These are phyloP conservation scores for Myxozyma geophila DNA, from an alignment of 805 yeast species.

Conservation along the genomic window DNA sequence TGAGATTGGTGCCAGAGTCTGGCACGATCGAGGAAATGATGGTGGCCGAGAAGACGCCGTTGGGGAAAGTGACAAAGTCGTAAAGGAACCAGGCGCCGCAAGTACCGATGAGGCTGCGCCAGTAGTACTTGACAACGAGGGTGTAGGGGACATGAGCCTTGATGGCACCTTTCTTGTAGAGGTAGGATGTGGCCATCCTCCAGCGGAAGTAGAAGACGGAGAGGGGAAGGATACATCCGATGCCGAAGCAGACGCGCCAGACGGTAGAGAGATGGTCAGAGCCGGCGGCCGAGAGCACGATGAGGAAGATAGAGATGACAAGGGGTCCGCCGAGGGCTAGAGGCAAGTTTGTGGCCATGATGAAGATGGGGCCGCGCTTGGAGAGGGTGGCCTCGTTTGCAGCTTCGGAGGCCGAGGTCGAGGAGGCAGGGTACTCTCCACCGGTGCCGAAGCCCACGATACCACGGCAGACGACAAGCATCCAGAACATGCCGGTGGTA, in stretches of 20 bases:
- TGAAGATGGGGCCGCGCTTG: slow-evolving; percentile 65
- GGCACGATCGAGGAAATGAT: slow-evolving; percentile 61
- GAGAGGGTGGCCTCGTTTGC: slow-evolving; percentile 66
- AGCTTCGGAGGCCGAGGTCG: slow-evolving; percentile 72
- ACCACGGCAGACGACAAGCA: slow-evolving; percentile 74
- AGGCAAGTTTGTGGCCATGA: slow-evolving; percentile 73
- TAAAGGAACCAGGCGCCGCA: slow-evolving; percentile 79
- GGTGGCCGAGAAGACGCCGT: slow-evolving; percentile 68
- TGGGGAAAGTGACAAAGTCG: slow-evolving; percentile 81
- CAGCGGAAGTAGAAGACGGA: slow-evolving; percentile 72
- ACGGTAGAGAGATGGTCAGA: slow-evolving; percentile 49
- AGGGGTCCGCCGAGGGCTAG: slow-evolving; percentile 80
- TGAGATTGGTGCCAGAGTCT: slow-evolving; percentile 49
- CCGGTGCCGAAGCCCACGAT: slow-evolving; percentile 79
- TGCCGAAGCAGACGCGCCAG: slow-evolving; percentile 70
- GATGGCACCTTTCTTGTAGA: slow-evolving; percentile 69
- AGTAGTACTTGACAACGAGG: slow-evolving; percentile 66
- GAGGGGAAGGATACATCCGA: slow-evolving; percentile 71
- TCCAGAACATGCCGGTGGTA: slow-evolving; percentile 70
- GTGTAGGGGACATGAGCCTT: slow-evolving; percentile 60
- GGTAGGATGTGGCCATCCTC: slow-evolving; percentile 68
- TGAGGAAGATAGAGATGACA: slow-evolving; percentile 66
- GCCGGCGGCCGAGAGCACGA: slow-evolving; percentile 64
- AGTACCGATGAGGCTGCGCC: slow-evolving; percentile 70
- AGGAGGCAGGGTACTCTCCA: slow-evolving; percentile 74